A percentile compares a stretch with the other conserved stretches of the same genome.
These are phyloP conservation scores for Ophiostoma himal-ulmi DNA, from an alignment of 2,329 filamentous ascomycete genomes.

Conservation along the genomic window DNA sequence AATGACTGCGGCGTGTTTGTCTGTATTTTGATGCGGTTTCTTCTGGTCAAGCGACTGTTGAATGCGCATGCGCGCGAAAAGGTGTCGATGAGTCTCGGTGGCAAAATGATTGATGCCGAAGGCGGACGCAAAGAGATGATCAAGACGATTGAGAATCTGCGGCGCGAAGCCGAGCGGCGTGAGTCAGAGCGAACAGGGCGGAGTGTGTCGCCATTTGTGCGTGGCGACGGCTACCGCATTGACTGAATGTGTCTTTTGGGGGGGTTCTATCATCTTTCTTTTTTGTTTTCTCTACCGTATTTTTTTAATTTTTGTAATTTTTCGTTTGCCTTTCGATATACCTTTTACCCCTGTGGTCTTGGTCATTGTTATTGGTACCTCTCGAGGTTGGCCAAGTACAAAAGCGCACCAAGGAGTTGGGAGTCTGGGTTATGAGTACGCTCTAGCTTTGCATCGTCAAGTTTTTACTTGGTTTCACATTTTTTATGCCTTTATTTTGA, in stretches of 20 bases:
- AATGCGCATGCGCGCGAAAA: slow-evolving; percentile 75
- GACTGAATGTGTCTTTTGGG: slow-evolving; percentile 32
- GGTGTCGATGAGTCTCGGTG: slow-evolving; percentile 88
- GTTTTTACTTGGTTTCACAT: background rate
- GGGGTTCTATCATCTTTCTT: background rate
- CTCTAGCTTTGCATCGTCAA: background rate
- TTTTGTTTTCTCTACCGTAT: background rate
- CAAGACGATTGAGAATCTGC: slow-evolving; percentile 76
- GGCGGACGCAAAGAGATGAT: slow-evolving; percentile 86
- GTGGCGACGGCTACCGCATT: slow-evolving; percentile 39
- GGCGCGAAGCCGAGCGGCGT: slow-evolving; percentile 80
- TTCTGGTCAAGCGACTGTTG: slow-evolving; percentile 79
- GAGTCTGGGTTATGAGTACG: background rate
- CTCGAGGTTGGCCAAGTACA: background rate
- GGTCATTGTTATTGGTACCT: background rate
- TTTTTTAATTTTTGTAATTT: background rate
- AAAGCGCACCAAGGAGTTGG: slow-evolving; percentile 9
- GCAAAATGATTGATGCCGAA: slow-evolving; percentile 73
- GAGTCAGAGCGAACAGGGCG: slow-evolving; percentile 30
- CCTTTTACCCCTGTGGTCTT: background rate
- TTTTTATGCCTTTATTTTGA: background rate
- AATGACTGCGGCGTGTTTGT: slow-evolving; percentile 96
- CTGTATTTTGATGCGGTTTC: slow-evolving; percentile 87
- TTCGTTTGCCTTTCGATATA: background rate
- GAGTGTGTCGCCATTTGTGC: slow-evolving; percentile 36